Conservation (phyloP, 805 yeast species). For the Candida orba region DNA sequence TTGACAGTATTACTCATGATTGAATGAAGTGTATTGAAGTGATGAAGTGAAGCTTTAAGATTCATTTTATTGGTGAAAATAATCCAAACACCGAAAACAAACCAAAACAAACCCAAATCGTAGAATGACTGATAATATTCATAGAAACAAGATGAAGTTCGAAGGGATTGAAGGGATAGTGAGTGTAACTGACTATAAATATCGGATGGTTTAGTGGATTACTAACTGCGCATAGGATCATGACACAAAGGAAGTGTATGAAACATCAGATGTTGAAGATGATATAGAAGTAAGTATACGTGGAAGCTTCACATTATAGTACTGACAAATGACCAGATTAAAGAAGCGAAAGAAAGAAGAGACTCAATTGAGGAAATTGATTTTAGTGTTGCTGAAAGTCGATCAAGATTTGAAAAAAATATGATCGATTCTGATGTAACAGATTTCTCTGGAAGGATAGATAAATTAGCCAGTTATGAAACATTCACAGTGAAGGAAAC, state of each 20-base stretch:
- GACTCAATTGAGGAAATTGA: constrained; percentile 19
- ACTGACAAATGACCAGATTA: not conserved
- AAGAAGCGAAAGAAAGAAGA: constrained; percentile 9
- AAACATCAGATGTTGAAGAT: constrained; percentile 36
- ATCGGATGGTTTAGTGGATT: not conserved
- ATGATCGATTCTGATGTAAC: constrained; percentile 19
- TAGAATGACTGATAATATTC: no score
- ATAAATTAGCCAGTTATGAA: constrained; percentile 28
- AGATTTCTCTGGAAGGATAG: constrained; percentile 26
- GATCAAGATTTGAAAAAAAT: constrained; percentile 23
- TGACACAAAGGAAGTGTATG: constrained; percentile 32
- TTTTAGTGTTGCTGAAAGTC: constrained; percentile 15
- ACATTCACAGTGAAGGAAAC: constrained; percentile 30
- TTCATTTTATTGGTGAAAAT: not conserved
- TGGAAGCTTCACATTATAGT: not conserved
- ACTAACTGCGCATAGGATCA: constrained; percentile 13
- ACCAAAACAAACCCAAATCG: not conserved
- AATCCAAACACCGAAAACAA: not conserved
- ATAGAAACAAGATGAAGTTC: constrained; percentile 16
- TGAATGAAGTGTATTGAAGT: not conserved
- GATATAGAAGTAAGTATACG: constrained; percentile 26
- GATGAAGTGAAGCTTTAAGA: not conserved
- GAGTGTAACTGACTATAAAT: not conserved
- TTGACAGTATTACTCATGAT: not conserved
- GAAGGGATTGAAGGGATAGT: constrained; percentile 17